These are phyloP conservation scores for Hyphopichia fennica DNA, from an alignment of 1,139 yeast species.

Conservation along the genomic window DNA sequence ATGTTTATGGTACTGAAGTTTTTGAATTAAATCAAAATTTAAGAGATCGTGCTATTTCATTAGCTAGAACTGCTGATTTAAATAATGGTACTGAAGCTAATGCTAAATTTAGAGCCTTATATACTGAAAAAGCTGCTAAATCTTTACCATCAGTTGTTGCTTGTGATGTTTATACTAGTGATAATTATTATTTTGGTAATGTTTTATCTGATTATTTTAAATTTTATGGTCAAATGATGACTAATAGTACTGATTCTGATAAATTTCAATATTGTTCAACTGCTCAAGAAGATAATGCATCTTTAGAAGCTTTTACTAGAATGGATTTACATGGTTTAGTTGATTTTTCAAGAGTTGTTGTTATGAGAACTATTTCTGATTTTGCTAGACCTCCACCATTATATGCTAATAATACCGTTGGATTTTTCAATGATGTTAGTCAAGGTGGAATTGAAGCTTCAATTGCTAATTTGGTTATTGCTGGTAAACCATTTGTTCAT, in stretches of 20 bases:
- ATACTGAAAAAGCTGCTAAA: constrained; percentile 51
- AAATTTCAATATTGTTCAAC: constrained; percentile 49
- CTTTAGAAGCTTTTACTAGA: constrained; percentile 60
- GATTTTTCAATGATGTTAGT: constrained; percentile 48
- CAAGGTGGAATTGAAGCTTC: constrained; percentile 58
- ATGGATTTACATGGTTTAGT: constrained; percentile 55
- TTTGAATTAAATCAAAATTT: constrained; percentile 61
- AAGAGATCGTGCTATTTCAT: constrained; percentile 56
- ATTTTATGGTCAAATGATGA: constrained; percentile 47
- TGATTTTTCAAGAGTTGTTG: constrained; percentile 56
- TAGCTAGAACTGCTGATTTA: constrained; percentile 48
- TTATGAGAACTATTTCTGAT: constrained; percentile 66
- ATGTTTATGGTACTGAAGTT: constrained; percentile 65
- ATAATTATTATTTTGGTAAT: constrained; percentile 59
- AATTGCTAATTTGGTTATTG: constrained; percentile 51
- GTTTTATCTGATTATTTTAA: constrained; percentile 51
- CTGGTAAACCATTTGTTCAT: constrained; percentile 55
- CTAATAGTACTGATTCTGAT: constrained; percentile 47
- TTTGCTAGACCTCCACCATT: constrained; percentile 58
- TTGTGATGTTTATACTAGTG: constrained; percentile 64
- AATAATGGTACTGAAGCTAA: constrained; percentile 47
- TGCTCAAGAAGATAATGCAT: constrained; percentile 71
- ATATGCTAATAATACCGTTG: constrained; percentile 41
- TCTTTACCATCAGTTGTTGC: constrained; percentile 48
- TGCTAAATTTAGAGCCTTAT: constrained; percentile 46